Evolutionary conservation across 768 basidiomycete species (phyloP), one percentile per base, ranked within the genome.

Genomic region (Suillus occidentalis): DNA sequence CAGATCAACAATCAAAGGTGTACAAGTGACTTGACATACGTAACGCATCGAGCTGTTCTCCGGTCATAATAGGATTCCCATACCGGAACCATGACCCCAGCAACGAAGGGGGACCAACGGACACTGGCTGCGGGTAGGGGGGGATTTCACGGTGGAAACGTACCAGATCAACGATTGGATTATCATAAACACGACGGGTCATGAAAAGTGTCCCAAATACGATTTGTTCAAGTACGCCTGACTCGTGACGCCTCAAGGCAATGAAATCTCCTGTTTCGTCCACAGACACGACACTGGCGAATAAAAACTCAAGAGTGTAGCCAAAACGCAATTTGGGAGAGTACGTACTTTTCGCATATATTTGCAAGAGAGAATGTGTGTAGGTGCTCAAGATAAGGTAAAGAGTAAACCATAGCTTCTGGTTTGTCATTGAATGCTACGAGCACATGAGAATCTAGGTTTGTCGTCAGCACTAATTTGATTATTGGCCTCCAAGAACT

Each of bases 191-290:
- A 40, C 88, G 81, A 7, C 85, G 81, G 50, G 83, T 78, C 69
- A 84, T 78, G 72, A 89, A 89, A 60, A 91, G 75, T 10, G 88
- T 87, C 45, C 84, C 85, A 68, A 88, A 86, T 18, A 75, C 77
- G 8, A 81, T 78, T 57, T 76, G 75, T 9, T 76, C 68, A 14
- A 83, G 73, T 18, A 74, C 72, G 10, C 73, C 78, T 37, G 73
- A 78, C 57, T 66, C 70, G 31, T 73, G 70, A 67, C 81, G 75
- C 6, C 73, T 69, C n/a, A 70, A 57, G 72, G 74, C 80, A 85
- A 16, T 79, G 71, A 84, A 87, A 72, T 89, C 87, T 5, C 88
- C 88, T 6, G 80, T 78, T 42, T 79, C 76, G 62, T 87, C 85
- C 13, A 82, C 76, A 22, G 79, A 75, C 20, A 83, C 69, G 6